Conservation (phyloP, 192 early-diverging fungal genomes). For the Coemansia sp. region DNA sequence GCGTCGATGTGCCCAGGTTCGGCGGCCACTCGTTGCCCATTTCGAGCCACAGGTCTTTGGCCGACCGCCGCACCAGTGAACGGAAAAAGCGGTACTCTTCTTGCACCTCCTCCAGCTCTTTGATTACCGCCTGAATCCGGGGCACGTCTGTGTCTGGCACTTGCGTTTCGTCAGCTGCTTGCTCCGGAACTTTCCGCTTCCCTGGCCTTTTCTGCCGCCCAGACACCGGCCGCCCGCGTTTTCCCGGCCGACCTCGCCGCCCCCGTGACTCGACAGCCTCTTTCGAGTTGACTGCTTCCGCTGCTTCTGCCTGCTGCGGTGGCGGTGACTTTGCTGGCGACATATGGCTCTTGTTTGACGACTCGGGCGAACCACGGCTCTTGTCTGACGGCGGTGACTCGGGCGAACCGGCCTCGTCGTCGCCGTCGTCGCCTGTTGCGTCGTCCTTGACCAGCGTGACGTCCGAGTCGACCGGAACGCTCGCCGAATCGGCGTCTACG, state of each 20-base stretch:
- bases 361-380: not conserved
- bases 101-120: slow-evolving; percentile 41
- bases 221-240: too few species aligned
- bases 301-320: not conserved
- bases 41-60: slow-evolving; percentile 45
- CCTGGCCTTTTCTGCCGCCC: not conserved
- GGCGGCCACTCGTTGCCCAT: slow-evolving; percentile 54
- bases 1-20: slow-evolving; percentile 25
- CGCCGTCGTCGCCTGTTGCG: slow-evolving; percentile 1
- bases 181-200: not conserved
- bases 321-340: not conserved
- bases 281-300: not conserved
- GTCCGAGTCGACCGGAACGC: slow-evolving; percentile 22
- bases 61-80: slow-evolving; percentile 28
- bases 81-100: slow-evolving; percentile 36
- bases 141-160: slow-evolving; percentile 2
- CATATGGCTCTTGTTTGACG: not conserved
- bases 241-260: too few species aligned
- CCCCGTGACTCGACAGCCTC: not conserved
- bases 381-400: not conserved
- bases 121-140: slow-evolving; percentile 11
- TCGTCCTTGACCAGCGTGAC: slow-evolving; percentile 20
- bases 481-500: not conserved
- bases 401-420: slow-evolving; percentile 4
- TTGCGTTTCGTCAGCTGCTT: not conserved